Percentiles rank a stretch among this genome's conserved stretches.
These are phyloP conservation scores for Lodderomyces pseudojiufengensis DNA, from an alignment of 1,139 yeast genomes.

Conservation along the genomic window DNA sequence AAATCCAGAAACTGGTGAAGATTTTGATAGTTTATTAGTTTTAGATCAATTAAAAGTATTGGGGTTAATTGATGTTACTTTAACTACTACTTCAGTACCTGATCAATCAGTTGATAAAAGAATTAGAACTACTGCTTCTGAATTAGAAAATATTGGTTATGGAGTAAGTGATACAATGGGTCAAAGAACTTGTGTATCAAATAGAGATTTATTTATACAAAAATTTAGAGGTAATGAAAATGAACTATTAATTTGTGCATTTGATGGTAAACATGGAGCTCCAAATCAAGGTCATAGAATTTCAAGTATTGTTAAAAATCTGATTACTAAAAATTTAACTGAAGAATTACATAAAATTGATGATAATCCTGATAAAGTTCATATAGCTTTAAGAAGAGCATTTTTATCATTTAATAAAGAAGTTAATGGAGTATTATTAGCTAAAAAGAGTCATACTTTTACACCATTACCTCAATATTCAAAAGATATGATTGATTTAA, in stretches of 20 bases:
- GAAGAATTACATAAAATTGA: constrained; percentile 57
- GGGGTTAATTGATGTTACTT: constrained; percentile 93
- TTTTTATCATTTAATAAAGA: constrained; percentile 80
- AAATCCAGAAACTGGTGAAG: constrained; percentile 46
- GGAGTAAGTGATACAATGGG: constrained; percentile 93
- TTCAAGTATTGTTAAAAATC: constrained; percentile 70
- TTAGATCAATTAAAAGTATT: constrained; percentile 68
- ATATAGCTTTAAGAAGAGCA: constrained; percentile 72
- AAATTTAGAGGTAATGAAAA: constrained; percentile 80
- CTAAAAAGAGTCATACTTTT: constrained; percentile 30
- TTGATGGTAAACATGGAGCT: constrained; percentile 74
- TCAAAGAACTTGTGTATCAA: constrained; percentile 58
- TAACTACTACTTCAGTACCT: constrained; percentile 80
- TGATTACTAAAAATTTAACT: constrained; percentile 60
- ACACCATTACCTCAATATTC: constrained; percentile 20
- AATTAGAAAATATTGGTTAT: constrained; percentile 70
- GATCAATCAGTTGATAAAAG: constrained; percentile 83
- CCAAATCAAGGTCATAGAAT: constrained; percentile 62
- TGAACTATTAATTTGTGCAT: constrained; percentile 71
- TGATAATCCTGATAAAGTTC: constrained; percentile 38
- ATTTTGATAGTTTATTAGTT: constrained; percentile 73
- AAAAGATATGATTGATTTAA: constrained; percentile 44
- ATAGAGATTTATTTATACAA: constrained; percentile 83
- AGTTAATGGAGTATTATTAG: constrained; percentile 46
- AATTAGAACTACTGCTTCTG: constrained; percentile 90